Conservation (phyloP, 768 basidiomycete species). For the Tulasnella sp. region DNA sequence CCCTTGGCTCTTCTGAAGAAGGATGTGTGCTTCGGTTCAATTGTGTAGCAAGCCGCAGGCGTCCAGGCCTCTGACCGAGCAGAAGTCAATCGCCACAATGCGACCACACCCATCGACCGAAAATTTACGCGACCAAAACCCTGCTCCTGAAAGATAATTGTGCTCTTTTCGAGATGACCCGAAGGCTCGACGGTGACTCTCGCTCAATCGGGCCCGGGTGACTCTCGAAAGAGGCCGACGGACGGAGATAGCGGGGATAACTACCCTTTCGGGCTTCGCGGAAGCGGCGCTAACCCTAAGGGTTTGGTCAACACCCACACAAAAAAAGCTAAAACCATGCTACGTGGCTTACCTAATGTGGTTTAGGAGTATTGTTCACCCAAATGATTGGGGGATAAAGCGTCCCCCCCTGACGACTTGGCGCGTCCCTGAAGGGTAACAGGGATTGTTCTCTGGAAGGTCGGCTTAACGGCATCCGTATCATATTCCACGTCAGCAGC, state of each 20-base stretch:
- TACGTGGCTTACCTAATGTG: background rate
- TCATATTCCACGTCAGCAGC: background rate
- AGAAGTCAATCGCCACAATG: too few species aligned
- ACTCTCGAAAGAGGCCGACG: background rate
- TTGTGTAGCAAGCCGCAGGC: too few species aligned
- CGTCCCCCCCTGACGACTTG: background rate
- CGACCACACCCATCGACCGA: too few species aligned
- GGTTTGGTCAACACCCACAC: background rate
- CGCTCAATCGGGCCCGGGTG: background rate
- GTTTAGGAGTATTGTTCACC: background rate
- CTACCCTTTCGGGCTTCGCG: background rate
- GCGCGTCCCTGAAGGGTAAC: background rate
- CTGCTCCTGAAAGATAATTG: background rate
- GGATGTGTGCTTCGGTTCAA: too few species aligned
- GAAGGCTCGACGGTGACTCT: background rate
- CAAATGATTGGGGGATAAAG: background rate
- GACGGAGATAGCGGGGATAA: background rate
- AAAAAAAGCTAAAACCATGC: background rate
- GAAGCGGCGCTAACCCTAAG: background rate
- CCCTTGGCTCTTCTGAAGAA: too few species aligned
- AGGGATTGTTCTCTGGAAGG: background rate
- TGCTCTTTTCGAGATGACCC: background rate
- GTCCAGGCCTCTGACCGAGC: too few species aligned
- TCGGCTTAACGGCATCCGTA: background rate
- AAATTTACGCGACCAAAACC: background rate